Percentiles rank a stretch among this genome's conserved stretches.
Evolutionary conservation across 371 early-diverging fungal genomes (phyloP).

Genomic region (Zychaea mexicana): DNA sequence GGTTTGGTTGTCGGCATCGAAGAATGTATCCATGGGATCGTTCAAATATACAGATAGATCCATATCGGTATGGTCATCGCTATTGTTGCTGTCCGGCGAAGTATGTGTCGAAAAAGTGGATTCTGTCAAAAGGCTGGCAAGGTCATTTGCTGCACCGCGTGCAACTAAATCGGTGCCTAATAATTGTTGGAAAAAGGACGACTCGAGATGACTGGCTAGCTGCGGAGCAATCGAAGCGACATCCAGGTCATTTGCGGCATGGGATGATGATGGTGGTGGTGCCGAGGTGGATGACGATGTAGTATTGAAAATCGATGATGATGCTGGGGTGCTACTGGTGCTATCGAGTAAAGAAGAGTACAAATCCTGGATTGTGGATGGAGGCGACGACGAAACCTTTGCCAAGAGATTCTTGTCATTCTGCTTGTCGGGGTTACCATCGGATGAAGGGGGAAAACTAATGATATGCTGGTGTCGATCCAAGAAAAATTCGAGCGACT

Average conservation of each 20-base stretch:
- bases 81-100: not conserved
- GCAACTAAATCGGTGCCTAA: conserved; percentile 26
- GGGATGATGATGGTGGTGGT: not conserved
- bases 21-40: conserved; percentile 3
- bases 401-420: not conserved
- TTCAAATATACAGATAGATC: conserved; percentile 7
- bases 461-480: conserved; percentile 18
- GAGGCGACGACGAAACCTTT: not conserved
- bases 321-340: not conserved
- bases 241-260: not conserved
- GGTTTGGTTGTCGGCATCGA: not conserved
- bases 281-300: not conserved
- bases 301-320: not conserved
- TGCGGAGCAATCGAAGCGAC: conserved; percentile 31
- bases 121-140: not conserved
- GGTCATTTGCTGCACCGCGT: not conserved
- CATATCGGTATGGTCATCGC: not conserved
- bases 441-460: not conserved
- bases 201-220: conserved; percentile 35
- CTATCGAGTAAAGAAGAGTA: conserved; percentile 65
- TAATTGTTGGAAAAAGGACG: conserved; percentile 33
- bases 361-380: conserved; percentile 64
- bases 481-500: conserved; percentile 19
- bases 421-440: not conserved
- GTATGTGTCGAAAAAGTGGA: not conserved